Base-by-base conservation (phyloP, 345 rosid species). In the Lepidium sativum region DNA sequence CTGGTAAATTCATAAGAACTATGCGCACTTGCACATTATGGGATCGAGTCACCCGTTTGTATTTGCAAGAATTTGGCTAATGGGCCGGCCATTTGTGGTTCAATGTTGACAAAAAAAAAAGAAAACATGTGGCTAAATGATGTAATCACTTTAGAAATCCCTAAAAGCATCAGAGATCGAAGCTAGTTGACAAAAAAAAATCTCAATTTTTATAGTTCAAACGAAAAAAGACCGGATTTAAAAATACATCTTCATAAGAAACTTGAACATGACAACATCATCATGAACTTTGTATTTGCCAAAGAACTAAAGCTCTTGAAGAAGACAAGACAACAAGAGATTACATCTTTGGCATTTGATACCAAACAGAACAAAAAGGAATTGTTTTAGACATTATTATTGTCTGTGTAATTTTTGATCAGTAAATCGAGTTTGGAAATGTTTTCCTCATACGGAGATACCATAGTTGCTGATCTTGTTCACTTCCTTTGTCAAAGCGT, bases 381-480 rank as follows among this genome's bases (percentile, higher is more conserved):
- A 38, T 11, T 38, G 63, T 54, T 63, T 20, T 37, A 11, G 58
- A 55, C 52, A 48, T 38, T 61, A 53, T 70, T 71, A 39, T 71
- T 2, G 25, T 21, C 60, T 34, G 48, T 70, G 69, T 70, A 55
- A 54, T 13, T 53, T 53, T 43, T 33, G 42, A 14, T 54, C 62
- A 8, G 32, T 51, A 60, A 42, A 11, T 13, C 14, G 52, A 12
- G 33, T 42, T 51, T 58, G 27, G 18, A 27, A 27, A 27, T 27
- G 31, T 55, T 48, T 71, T 20, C 47, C 66, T 94, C 83, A 90
- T 14, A 94, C 86, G 7, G 96, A 82, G 66, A 95, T 95, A 42
- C 99, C 97, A 17, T 82, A 79, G 65, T 88, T 85, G 58, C 95
- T 88, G 73, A 95, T 95, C 79, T 88, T 91, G 56, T 84, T 77